These are phyloP conservation scores for Ophiostoma ulmi DNA, from an alignment of 2,329 filamentous ascomycete species.

Conservation along the genomic window DNA sequence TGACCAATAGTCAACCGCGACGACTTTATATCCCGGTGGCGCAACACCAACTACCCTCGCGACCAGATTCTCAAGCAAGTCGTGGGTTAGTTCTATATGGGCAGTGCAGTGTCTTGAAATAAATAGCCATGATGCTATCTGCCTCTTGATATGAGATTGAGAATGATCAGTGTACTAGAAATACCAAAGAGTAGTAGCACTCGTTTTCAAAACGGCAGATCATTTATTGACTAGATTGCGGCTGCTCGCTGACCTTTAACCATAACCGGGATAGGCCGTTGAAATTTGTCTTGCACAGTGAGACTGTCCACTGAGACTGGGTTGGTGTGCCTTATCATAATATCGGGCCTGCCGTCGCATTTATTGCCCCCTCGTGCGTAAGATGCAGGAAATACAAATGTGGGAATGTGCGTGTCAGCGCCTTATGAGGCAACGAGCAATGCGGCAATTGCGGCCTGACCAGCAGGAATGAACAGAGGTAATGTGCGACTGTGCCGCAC, in stretches of 20 bases:
- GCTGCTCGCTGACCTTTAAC: background rate
- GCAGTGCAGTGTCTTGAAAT: background rate
- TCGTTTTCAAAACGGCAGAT: background rate
- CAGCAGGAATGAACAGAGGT: background rate
- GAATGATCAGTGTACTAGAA: too few relatives aligned
- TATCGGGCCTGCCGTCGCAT: background rate
- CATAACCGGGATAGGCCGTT: background rate
- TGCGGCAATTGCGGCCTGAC: constrained; percentile 1
- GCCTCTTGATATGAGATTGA: background rate
- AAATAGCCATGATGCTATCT: background rate
- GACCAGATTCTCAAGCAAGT: constrained; percentile 40
- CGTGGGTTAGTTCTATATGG: constrained; percentile 26
- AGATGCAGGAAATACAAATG: background rate
- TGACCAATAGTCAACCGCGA: constrained; percentile 62
- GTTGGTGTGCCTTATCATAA: background rate
- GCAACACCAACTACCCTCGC: constrained; percentile 61
- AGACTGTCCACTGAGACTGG: background rate
- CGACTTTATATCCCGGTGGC: constrained; percentile 72
- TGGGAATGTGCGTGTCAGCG: background rate
- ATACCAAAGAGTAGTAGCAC: background rate
- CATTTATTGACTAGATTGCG: background rate
- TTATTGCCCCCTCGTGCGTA: constrained; percentile 3
- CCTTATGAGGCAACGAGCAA: background rate
- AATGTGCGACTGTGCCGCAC: background rate
- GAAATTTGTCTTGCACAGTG: background rate